Evolutionary conservation across 2,329 filamentous ascomycete genomes (phyloP).

Genomic region (Trichoderma koningii): DNA sequence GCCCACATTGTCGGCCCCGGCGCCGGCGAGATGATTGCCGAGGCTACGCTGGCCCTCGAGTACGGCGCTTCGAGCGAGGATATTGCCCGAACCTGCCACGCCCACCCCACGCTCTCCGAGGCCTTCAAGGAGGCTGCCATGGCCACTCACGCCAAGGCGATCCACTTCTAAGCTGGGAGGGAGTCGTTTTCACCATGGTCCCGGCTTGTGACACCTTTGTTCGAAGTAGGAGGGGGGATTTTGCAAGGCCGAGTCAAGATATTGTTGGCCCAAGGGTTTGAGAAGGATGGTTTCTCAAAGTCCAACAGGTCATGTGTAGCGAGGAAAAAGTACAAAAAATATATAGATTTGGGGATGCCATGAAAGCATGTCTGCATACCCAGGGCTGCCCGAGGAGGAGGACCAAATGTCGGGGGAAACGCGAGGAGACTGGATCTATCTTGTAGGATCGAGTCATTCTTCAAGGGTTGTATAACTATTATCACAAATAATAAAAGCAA

Average conservation of each 20-base stretch:
- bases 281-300: neutral
- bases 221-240: neutral
- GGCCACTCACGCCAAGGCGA: constrained; percentile 92
- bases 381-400: neutral
- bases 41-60: constrained; percentile 91
- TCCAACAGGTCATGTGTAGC: constrained; percentile 14
- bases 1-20: constrained; percentile 96
- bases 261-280: neutral
- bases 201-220: neutral
- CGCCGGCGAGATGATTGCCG: constrained; percentile 98
- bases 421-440: constrained; percentile 9
- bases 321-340: constrained; percentile 9
- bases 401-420: neutral
- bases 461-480: constrained; percentile 22
- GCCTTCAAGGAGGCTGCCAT: constrained; percentile 99
- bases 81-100: constrained; percentile 91
- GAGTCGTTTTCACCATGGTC: neutral
- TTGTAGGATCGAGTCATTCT: constrained; percentile 17
- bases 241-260: neutral
- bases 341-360: constrained; percentile 15
- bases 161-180: constrained; percentile 73
- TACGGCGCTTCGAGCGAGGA: constrained; percentile 96
- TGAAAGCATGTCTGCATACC: constrained; percentile 15
- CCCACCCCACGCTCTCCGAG: constrained; percentile 92
- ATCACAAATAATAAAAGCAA: constrained; percentile 23